These are phyloP conservation scores for Kondoa malvinella DNA, from an alignment of 768 basidiomycete species.

Conservation along the genomic window DNA sequence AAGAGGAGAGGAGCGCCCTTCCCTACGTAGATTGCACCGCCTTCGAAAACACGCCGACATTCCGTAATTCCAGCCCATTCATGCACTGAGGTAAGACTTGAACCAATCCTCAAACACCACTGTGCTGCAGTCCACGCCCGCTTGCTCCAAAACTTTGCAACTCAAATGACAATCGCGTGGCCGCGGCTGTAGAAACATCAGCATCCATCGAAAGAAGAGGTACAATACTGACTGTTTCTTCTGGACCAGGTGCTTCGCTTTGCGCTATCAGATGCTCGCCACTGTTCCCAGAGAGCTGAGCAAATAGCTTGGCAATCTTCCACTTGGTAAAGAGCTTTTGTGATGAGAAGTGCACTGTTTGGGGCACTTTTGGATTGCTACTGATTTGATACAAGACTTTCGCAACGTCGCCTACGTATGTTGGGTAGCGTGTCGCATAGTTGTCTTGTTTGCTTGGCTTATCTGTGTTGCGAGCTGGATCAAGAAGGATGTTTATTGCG, in stretches of 20 bases:
- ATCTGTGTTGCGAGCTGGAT: not conserved
- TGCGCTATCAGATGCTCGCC: not conserved
- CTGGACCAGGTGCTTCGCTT: not conserved
- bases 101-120: not conserved
- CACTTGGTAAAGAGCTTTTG: not conserved
- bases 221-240: not conserved
- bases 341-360: not conserved
- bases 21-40: too few relatives aligned
- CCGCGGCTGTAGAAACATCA: not conserved
- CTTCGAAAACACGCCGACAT: too few relatives aligned
- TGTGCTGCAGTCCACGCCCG: not conserved
- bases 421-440: not conserved
- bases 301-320: not conserved
- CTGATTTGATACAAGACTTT: not conserved
- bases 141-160: not conserved
- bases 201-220: not conserved
- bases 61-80: too few relatives aligned
- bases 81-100: not conserved
- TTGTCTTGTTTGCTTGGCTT: not conserved
- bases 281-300: not conserved
- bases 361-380: not conserved
- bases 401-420: not conserved
- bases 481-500: conserved; percentile 3
- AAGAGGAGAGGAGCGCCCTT: too few relatives aligned
- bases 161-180: not conserved